Conservation (phyloP, 2,329 filamentous ascomycete species). For the Xylariales sp. region DNA sequence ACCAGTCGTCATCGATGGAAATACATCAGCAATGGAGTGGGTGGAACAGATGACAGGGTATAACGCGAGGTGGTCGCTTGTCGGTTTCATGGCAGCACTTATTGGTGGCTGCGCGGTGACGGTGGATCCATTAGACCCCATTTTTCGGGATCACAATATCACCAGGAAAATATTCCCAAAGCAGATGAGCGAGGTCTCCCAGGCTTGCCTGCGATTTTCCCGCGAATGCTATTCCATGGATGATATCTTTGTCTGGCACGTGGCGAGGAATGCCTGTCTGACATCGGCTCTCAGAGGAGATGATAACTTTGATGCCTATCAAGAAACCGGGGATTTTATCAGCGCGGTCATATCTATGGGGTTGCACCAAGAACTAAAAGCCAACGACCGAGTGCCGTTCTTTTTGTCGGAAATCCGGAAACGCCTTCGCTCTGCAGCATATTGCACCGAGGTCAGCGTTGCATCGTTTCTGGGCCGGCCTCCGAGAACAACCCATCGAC, state of each 20-base stretch:
- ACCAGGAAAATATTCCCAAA: conserved; percentile 19
- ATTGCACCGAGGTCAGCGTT: conserved; percentile 24
- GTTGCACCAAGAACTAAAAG: conserved; percentile 23
- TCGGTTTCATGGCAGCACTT: conserved; percentile 25
- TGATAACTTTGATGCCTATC: conserved; percentile 22
- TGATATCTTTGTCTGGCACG: conserved; percentile 27
- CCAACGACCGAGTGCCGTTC: conserved; percentile 22
- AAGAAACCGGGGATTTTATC: conserved; percentile 23
- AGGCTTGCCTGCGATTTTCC: conserved; percentile 24
- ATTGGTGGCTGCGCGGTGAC: conserved; percentile 22
- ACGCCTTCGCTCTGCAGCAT: conserved; percentile 17
- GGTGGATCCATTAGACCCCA: conserved; percentile 18
- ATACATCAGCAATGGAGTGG: conserved; percentile 22
- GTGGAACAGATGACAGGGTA: conserved; percentile 20
- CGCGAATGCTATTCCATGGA: conserved; percentile 26
- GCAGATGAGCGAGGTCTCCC: conserved; percentile 21
- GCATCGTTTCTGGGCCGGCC: conserved; percentile 27
- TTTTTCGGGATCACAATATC: conserved; percentile 21
- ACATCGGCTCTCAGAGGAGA: conserved; percentile 21
- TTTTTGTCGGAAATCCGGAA: conserved; percentile 26
- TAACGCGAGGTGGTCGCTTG: conserved; percentile 29
- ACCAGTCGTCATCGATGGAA: conserved; percentile 19
- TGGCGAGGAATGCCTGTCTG: conserved; percentile 19
- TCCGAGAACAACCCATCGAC: conserved; percentile 25
- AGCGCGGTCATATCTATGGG: conserved; percentile 26